Evolutionary conservation across 768 basidiomycete species (phyloP).

Genomic region (Kwoniella bestiolae): DNA sequence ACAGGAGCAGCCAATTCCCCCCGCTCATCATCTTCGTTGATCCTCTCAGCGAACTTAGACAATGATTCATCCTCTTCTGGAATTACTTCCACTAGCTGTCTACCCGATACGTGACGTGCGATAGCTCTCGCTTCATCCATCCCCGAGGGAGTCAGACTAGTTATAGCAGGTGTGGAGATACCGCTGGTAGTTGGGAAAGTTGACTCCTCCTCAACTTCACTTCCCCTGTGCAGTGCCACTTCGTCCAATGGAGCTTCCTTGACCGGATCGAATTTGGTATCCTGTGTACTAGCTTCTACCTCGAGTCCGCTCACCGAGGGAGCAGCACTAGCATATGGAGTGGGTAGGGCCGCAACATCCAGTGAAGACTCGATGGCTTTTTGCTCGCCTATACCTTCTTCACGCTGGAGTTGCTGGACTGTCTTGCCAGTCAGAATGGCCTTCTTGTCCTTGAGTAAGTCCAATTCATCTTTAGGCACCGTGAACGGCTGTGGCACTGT

Average conservation of each 20-base stretch:
- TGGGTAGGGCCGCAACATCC: constrained; percentile 1
- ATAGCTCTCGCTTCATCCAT: background rate
- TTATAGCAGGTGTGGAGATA: constrained; percentile 3
- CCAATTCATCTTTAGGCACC: background rate
- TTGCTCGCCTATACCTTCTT: constrained; percentile 7
- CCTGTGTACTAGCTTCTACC: background rate
- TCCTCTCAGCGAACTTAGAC: constrained; percentile 8
- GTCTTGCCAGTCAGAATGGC: background rate
- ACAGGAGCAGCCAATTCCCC: constrained; percentile 10
- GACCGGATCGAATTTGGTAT: background rate
- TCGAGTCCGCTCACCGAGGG: no score
- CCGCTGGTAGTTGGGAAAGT: background rate
- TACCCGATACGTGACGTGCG: background rate
- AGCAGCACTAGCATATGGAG: constrained; percentile 12
- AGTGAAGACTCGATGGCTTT: background rate
- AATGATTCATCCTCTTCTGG: constrained; percentile 16
- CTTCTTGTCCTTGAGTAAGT: background rate
- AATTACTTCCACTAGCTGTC: background rate
- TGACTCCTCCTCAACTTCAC: background rate
- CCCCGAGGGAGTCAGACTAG: constrained; percentile 8
- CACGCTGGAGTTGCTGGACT: constrained; percentile 1
- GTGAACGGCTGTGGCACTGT: constrained; percentile 10
- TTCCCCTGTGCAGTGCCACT: background rate
- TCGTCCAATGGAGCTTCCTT: constrained; percentile 2
- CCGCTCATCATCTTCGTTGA: constrained; percentile 1